phyloP scores from a whole-genome alignment of 2,329 filamentous ascomycete species.

The Ascosphaera acerosa region DNA sequence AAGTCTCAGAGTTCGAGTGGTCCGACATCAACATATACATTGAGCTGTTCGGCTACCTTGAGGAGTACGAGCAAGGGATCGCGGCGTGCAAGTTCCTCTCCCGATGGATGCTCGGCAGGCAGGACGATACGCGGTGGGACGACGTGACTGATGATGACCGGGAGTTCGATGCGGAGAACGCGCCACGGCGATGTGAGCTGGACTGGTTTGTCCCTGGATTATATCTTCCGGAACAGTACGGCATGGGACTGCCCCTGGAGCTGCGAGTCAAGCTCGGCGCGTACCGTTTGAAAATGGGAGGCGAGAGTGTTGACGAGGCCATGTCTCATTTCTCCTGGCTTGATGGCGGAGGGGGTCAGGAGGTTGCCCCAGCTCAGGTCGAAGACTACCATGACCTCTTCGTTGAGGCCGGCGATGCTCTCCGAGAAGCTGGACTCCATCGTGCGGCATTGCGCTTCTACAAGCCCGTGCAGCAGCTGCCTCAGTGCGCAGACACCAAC shows the following conservation, averaged over 20 bases:
- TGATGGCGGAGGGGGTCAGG: too few relatives aligned
- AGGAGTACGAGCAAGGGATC: constrained; percentile 40
- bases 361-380: too few relatives aligned
- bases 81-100: constrained; percentile 43
- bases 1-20: constrained; percentile 35
- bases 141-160: constrained; percentile 45
- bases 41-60: constrained; percentile 45
- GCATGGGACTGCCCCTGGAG: constrained; percentile 49
- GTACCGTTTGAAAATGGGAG: constrained; percentile 47
- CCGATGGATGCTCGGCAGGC: constrained; percentile 60
- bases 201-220: constrained; percentile 31
- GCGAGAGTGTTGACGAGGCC: constrained; percentile 40
- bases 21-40: constrained; percentile 65
- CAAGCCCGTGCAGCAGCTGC: constrained; percentile 23
- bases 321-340: constrained; percentile 47
- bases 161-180: constrained; percentile 61
- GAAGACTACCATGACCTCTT: constrained; percentile 56
- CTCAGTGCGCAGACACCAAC: constrained; percentile 22
- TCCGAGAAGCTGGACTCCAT: constrained; percentile 26
- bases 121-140: constrained; percentile 56
- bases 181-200: constrained; percentile 36
- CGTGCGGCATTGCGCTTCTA: constrained; percentile 34
- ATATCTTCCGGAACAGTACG: constrained; percentile 37
- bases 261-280: constrained; percentile 62
- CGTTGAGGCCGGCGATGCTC: constrained; percentile 38